Percentiles rank a stretch among this genome's conserved stretches.
These are phyloP conservation scores for Orbilia ellipsospora DNA, from an alignment of 2,329 filamentous ascomycete genomes.

Conservation along the genomic window DNA sequence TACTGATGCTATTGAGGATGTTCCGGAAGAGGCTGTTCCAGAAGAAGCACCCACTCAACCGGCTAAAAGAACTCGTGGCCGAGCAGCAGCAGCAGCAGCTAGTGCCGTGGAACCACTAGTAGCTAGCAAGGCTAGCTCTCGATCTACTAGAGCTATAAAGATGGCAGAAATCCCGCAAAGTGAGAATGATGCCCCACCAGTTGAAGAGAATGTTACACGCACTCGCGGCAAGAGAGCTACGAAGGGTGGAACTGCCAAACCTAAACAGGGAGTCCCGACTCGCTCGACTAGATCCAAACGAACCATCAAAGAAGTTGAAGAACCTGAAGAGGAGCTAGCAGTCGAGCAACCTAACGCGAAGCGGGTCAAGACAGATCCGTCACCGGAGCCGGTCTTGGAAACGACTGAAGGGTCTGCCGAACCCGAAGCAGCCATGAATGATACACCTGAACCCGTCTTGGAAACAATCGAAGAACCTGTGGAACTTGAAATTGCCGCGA, in stretches of 20 bases:
- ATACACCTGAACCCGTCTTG: too few relatives aligned
- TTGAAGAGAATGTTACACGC: not conserved
- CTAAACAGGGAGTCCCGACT: not conserved
- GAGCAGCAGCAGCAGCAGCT: not conserved
- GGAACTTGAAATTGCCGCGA: too few relatives aligned
- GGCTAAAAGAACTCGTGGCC: not conserved
- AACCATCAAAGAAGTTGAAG: too few relatives aligned
- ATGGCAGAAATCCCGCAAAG: not conserved
- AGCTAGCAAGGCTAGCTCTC: not conserved
- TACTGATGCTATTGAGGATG: too few relatives aligned
- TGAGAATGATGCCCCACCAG: not conserved
- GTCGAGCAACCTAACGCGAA: too few relatives aligned
- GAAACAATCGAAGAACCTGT: too few relatives aligned
- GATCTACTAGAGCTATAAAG: not conserved
- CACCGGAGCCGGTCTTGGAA: too few relatives aligned
- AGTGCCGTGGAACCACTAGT: not conserved
- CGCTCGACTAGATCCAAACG: not conserved
- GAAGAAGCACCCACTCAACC: not conserved
- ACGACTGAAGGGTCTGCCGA: too few relatives aligned
- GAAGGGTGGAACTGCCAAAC: not conserved
- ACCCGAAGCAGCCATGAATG: too few relatives aligned
- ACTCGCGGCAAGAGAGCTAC: constrained; percentile 5
- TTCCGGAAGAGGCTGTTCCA: too few relatives aligned
- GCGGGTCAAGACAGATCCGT: too few relatives aligned
- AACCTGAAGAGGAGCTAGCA: too few relatives aligned